Evolutionary conservation across 2,329 filamentous ascomycete species (phyloP), one percentile per base, ranked within the genome.

Genomic region (Nigrograna mackinnonii): DNA sequence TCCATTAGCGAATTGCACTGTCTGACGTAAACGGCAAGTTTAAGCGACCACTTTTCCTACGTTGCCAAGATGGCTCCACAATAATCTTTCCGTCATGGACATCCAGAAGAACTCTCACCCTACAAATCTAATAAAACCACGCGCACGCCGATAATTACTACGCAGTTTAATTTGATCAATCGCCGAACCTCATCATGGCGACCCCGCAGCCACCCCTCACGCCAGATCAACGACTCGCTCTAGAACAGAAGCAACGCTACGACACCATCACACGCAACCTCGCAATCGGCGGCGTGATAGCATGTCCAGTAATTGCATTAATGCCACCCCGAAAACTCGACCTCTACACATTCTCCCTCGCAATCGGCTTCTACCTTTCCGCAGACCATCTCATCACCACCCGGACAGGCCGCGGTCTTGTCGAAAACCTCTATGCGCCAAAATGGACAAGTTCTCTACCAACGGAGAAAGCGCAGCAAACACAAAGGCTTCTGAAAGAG

Each of bases 271-370:
- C 52, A 16, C 75, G 76, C 60, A 75, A 72, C 50, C 56, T 73
- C 49, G 74, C 79, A 13, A 64, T 81, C 22, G 69, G 64, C 41
- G 69, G 75, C 35, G 62, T 80, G 20, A 57, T 85, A 16, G 58
- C 74, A 35, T 80, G 78, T 45, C 82, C 82, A 1, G 49, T 77
- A 6, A 70, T 85, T 37, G 75, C 76, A 35, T 57, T 75, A 13
- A 65, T 85, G 7, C 82, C 82, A 7, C 82, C 82, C 1, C 79
- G 82, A 34, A 84, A 84, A 64, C 64, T 85, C 37, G 82, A 85
- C 57, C 55, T 79, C 39, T 84, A 82, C 66, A 84, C 81, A 14
- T 71, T 82, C 52, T 71, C 70, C 1, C 73, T 85, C 6, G 64
- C 72, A 31, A 62, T 71, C 20, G 72, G 73, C 2, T 79, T 75